Evolutionary conservation across 805 yeast genomes (phyloP).

Genomic region (Cyberlindnera euphorbiiphila): DNA sequence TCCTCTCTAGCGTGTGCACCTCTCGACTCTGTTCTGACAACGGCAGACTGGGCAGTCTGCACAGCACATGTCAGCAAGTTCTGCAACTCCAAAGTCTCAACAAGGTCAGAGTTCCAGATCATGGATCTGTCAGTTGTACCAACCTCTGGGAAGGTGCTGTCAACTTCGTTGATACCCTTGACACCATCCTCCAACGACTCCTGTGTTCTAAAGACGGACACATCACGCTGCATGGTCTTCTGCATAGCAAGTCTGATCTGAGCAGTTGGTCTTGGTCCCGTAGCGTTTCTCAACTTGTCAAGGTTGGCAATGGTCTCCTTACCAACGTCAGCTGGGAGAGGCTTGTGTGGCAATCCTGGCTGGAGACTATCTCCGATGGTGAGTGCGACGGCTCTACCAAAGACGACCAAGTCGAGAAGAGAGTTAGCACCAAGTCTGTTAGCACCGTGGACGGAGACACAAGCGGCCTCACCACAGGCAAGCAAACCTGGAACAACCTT

Average conservation of each 20-base stretch:
- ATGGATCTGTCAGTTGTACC: constrained; percentile 92
- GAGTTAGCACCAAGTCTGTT: constrained; percentile 99
- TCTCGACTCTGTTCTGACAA: constrained; percentile 94
- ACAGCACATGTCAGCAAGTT: constrained; percentile 95
- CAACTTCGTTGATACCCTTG: constrained; percentile 67
- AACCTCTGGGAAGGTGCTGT: constrained; percentile 66
- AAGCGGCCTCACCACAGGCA: constrained; percentile 99
- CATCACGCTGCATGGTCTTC: constrained; percentile 92
- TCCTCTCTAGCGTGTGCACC: constrained; percentile 99
- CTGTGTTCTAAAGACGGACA: constrained; percentile 95
- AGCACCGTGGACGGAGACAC: constrained; percentile 99
- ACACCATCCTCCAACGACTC: constrained; percentile 92
- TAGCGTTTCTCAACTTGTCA: constrained; percentile 81
- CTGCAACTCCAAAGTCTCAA: constrained; percentile 93
- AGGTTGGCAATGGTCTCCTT: constrained; percentile 84
- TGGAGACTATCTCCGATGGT: constrained; percentile 79
- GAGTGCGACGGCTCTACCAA: constrained; percentile 97
- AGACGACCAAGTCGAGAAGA: constrained; percentile 90
- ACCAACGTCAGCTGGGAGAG: constrained; percentile 83
- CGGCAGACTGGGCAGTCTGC: constrained; percentile 92
- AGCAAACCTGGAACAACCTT: constrained; percentile 85
- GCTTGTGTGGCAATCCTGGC: constrained; percentile 85
- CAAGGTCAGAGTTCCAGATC: constrained; percentile 98
- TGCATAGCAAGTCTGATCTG: constrained; percentile 91
- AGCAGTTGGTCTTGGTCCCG: constrained; percentile 81